Evolutionary conservation across 1,139 yeast genomes (phyloP).

Genomic region (Hyphopichia fennica): DNA sequence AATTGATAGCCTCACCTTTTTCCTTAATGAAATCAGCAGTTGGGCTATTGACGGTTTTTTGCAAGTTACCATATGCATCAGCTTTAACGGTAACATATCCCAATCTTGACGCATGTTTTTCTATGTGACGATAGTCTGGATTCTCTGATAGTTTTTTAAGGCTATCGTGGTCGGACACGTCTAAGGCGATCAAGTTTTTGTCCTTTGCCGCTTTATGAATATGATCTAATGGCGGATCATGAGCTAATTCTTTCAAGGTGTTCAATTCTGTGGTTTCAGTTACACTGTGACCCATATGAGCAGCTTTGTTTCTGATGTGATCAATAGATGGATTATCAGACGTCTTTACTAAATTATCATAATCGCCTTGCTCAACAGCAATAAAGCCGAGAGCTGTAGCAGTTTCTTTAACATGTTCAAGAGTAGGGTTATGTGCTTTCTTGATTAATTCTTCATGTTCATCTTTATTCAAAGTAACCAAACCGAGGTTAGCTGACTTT

Average conservation of each 20-base stretch:
- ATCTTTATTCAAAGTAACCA: slow-evolving; percentile 9
- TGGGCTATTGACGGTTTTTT: slow-evolving; percentile 18
- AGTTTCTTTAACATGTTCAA: slow-evolving; percentile 21
- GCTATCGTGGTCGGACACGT: slow-evolving; percentile 5
- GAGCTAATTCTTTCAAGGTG: slow-evolving; percentile 8
- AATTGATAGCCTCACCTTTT: slow-evolving; percentile 11
- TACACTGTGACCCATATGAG: slow-evolving; percentile 10
- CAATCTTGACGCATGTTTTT: slow-evolving; percentile 14
- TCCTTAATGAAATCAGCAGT: slow-evolving; percentile 17
- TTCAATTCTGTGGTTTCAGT: slow-evolving; percentile 12
- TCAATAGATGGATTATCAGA: slow-evolving; percentile 15
- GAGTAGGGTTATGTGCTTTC: slow-evolving; percentile 23
- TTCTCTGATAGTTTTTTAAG: slow-evolving; percentile 17
- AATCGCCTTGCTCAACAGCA: slow-evolving; percentile 19
- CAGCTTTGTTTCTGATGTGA: slow-evolving; percentile 12
- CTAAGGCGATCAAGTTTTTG: slow-evolving; percentile 8
- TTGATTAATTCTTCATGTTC: slow-evolving; percentile 8
- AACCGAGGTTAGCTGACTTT: slow-evolving; percentile 15
- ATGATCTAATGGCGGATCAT: slow-evolving; percentile 16
- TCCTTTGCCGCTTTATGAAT: slow-evolving; percentile 11
- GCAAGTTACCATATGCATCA: slow-evolving; percentile 15
- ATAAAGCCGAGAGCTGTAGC: slow-evolving; percentile 21
- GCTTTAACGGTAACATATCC: slow-evolving; percentile 11
- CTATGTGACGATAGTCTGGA: slow-evolving; percentile 24
- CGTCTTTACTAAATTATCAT: slow-evolving; percentile 11